Evolutionary conservation across 1,139 yeast species (phyloP), one percentile per base, ranked within the genome.

Genomic region (Yamadazyma taylorii): DNA sequence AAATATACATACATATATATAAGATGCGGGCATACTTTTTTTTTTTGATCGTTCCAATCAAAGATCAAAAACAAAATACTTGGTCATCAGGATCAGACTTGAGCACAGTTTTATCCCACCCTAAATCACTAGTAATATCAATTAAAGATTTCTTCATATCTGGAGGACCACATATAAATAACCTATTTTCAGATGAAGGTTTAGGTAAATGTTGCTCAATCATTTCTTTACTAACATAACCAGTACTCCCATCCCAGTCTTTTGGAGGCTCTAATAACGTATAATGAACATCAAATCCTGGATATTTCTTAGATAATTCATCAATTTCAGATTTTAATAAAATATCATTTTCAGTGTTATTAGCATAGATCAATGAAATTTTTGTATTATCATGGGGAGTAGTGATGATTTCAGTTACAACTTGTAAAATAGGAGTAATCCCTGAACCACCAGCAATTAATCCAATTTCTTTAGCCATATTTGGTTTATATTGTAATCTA

Each of bases 401-500:
- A 21, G 89, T 83, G 42, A 83, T 77, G 37, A 79, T 78, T 32
- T 75, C 66, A 27, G 81, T 77, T 38, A 78, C 64, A 11, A 85
- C 83, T 55, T 85, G 89, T 44, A 85, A 68, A 52, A 83, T 79
- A 17, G 94, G 92, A 11, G 94, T 84, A 42, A 85, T 81, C 38
- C 92, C 92, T 0, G 89, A 78, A 12, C 92, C 92, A 49, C 90
- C 92, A n/a, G 90, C 90, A 48, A 85, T 70, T 64, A 85, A 71
- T 11, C 80, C 81, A 44, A 85, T 69, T 41, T 78, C 75, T 42
- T 73, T 73, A 31, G 79, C 80, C 69, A 78, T 73, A 53, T 82
- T 82, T 17, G 79, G 58, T 24, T 59, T 56, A 56, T 85, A 84
- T 40, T 73, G 62, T 59, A 85, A 77, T 55, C 81, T 73, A 10